Percentiles rank a stretch among this genome's conserved stretches.
Conservation (phyloP, 129 eudicot genomes). For the Artemisia annua region DNA sequence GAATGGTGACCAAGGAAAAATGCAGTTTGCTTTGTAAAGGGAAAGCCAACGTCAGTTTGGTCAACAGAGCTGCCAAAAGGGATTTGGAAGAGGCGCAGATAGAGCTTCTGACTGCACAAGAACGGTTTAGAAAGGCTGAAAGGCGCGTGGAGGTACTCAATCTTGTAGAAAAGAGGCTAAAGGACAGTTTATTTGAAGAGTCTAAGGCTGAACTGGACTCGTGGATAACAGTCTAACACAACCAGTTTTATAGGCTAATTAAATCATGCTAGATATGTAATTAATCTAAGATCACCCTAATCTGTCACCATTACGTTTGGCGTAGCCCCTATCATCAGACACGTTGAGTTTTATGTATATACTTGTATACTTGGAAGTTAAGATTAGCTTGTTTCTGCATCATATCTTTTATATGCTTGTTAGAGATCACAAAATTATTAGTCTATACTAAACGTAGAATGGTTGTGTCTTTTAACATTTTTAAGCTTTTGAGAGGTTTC, state of each 20-base stretch:
- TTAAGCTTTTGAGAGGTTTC: too few relatives aligned
- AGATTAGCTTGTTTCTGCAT: not conserved
- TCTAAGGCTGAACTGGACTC: slow-evolving; percentile 20
- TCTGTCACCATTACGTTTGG: not conserved
- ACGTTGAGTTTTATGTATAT: not conserved
- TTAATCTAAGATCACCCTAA: not conserved
- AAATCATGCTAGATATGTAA: slow-evolving; percentile 3
- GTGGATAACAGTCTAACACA: slow-evolving; percentile 15
- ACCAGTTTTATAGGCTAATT: slow-evolving; percentile 1
- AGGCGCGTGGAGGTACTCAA: slow-evolving; percentile 31
- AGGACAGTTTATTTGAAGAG: slow-evolving; percentile 17
- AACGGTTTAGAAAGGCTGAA: slow-evolving; percentile 26
- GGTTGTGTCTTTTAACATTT: not conserved
- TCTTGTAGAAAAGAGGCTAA: slow-evolving; percentile 32
- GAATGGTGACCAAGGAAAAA: slow-evolving; percentile 1
- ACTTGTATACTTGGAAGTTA: not conserved
- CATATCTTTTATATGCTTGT: not conserved
- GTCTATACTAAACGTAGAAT: not conserved
- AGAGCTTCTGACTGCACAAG: slow-evolving; percentile 27
- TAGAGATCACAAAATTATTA: not conserved
- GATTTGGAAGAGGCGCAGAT: slow-evolving; percentile 12
- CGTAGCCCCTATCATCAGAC: not conserved
- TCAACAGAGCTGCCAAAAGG: slow-evolving; percentile 20
- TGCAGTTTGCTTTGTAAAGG: slow-evolving; percentile 15
- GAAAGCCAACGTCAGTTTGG: slow-evolving; percentile 13